These are phyloP conservation scores for Quercus cerris DNA, from an alignment of 306 rosid species.

Conservation along the genomic window DNA sequence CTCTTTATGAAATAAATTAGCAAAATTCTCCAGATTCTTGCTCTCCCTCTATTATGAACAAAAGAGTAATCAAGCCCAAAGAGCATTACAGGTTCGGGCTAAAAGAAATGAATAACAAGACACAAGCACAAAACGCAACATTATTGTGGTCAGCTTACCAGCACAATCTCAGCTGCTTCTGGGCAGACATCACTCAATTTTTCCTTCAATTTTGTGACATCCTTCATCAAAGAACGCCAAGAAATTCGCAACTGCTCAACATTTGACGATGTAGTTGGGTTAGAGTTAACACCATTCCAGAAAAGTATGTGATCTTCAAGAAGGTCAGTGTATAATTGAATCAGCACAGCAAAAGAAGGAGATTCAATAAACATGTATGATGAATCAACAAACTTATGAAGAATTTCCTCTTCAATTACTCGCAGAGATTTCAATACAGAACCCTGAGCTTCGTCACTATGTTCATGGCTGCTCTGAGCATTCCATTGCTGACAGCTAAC, in stretches of 20 bases:
- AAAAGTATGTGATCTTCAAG: constrained; percentile 60
- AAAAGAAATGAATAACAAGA: constrained; percentile 1
- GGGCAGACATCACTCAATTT: constrained; percentile 49
- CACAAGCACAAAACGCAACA: neutral
- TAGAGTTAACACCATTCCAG: constrained; percentile 40
- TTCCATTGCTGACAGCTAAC: constrained; percentile 57
- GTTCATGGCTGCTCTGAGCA: constrained; percentile 36
- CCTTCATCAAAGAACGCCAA: constrained; percentile 64
- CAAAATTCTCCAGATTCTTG: constrained; percentile 37
- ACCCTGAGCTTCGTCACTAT: constrained; percentile 17
- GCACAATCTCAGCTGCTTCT: constrained; percentile 41
- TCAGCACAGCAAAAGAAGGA: constrained; percentile 41
- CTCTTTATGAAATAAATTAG: constrained; percentile 41
- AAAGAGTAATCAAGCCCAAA: constrained; percentile 1
- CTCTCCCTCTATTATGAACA: constrained; percentile 44
- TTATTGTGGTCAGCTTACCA: constrained; percentile 47
- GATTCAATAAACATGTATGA: constrained; percentile 49
- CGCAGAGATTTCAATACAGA: constrained; percentile 50
- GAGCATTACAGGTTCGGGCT: constrained; percentile 11
- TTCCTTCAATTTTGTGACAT: constrained; percentile 41
- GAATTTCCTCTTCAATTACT: constrained; percentile 58
- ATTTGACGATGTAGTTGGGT: constrained; percentile 27
- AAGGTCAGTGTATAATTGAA: constrained; percentile 51
- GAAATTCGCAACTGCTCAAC: constrained; percentile 50
- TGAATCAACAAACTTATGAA: constrained; percentile 46